Base-by-base conservation (phyloP, 176 grass and related monocot species). In the Miscanthus lutarioriparius region DNA sequence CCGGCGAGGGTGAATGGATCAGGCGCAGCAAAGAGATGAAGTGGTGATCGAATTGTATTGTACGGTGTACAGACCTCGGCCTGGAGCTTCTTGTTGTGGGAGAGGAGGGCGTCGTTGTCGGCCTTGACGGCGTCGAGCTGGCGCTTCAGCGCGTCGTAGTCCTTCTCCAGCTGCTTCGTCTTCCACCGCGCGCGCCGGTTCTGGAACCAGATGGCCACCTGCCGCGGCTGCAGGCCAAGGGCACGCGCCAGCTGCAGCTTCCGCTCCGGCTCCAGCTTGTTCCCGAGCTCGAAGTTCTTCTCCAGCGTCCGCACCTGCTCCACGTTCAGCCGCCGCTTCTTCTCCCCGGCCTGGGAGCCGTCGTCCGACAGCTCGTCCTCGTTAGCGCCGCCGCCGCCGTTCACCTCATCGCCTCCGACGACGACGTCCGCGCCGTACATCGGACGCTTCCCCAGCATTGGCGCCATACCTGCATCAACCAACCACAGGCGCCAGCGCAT, bases 181-280 rank as follows among this genome's bases (percentile, higher is more conserved):
- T 97, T 97, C 94, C 94, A 97, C 67, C 94, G 40, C 25, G 91
- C 94, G 79, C 94, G 86, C 39, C 94, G 86, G 82, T 97, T 97
- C 86, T 97, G 94, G 81, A 97, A 97, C 94, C 94, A 97, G 78
- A 97, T 97, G 59, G 94, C 94, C 22, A 97, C 89, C 91, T 97
- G 94, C 32, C 94, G 88, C 7, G 94, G 94, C 86, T 97, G 89
- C 53, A 97, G 89, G 0, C 91, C 89, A 38, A 97, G 84, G 43
- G 89, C 91, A 75, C 87, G 81, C 6, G 94, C 94, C 38, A 97
- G 70, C 86, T 97, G 94, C 66, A 94, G 81, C 84, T 97, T 97
- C 19, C 94, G 86, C 82, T 97, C 94, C 23, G 94, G 89, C 80
- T 97, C 94, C 38, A 97, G 91, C 87, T 97, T 97, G 83, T 94